Evolutionary conservation across 2,329 filamentous ascomycete genomes (phyloP).

Genomic region (Verticillium albo-atrum): DNA sequence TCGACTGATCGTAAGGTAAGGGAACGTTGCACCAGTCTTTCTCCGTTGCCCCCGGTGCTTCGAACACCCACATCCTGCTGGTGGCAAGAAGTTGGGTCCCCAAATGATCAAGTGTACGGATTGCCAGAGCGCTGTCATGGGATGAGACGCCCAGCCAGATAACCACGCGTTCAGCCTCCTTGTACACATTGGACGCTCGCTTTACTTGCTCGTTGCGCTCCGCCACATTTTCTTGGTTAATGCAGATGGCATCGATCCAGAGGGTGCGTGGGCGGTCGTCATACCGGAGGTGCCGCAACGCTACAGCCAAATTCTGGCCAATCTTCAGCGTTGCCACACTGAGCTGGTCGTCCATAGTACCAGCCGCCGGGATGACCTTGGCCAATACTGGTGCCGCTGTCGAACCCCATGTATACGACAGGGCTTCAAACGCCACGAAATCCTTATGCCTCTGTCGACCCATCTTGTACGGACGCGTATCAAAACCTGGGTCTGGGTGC

Average conservation of each 20-base stretch:
- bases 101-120: not conserved
- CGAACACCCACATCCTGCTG: not conserved
- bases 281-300: not conserved
- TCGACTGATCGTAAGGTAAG: not conserved
- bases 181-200: slow-evolving; percentile 16
- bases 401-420: not conserved
- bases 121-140: not conserved
- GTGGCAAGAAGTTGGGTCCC: not conserved
- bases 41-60: not conserved
- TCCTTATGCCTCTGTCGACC: not conserved
- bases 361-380: too few relatives aligned
- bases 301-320: not conserved
- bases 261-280: slow-evolving; percentile 5
- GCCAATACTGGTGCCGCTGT: not conserved
- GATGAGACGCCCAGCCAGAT: slow-evolving; percentile 21
- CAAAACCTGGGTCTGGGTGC: not conserved
- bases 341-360: not conserved
- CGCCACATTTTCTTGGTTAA: slow-evolving; percentile 10
- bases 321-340: too few relatives aligned
- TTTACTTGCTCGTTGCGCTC: slow-evolving; percentile 13
- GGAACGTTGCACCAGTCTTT: not conserved
- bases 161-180: slow-evolving; percentile 14
- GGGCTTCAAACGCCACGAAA: not conserved
- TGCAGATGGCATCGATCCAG: slow-evolving; percentile 17
- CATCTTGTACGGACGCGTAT: not conserved